Base-by-base conservation (phyloP, 805 yeast species). In the Candida berthetii region DNA sequence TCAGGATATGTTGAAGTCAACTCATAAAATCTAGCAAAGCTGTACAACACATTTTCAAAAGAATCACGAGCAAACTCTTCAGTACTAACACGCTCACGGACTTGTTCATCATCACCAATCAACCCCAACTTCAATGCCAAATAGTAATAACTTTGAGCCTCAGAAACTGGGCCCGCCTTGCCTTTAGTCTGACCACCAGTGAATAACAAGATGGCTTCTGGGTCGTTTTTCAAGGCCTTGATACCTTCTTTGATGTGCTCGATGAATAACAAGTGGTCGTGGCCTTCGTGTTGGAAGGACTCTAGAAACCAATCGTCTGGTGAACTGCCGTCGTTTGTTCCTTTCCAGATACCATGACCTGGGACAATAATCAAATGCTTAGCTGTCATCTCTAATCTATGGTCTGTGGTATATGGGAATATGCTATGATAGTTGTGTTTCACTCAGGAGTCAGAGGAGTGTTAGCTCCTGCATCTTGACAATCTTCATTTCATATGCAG, bases 11-110 rank as follows among this genome's bases (percentile, higher is more conserved):
- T 18, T 0, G 68, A 64, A 3, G 62, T 55, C 2, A 69, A 44
- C 47, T 80, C 78, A 25, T 71, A 57, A 54, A 69, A 85, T 39
- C 78, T 62, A 29, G 74, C 66, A 2, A 82, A 48, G 48, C 83
- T 76, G 57, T 77, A 84, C 3, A 84, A 45, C 6, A 85, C 73
- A 57, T 86, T 86, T 54, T 86, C 95, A 54, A 82, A 82, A 1
- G 93, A 84, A 58, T 86, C 95, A 32, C 87, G 62, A 0, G 95
- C 88, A 55, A 59, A 82, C 49, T 83, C 90, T 53, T 86, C 96
- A 1, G 79, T 61, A 6, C 66, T 45, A 1, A 82, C 59, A 22
- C 55, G 48, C 4, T 5, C 29, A 31, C 17, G 16, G 14, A 34
- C 16, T 17, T 55, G 29, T n/a, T 15, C 4, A 19, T 15, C 4